Evolutionary conservation across 768 basidiomycete genomes (phyloP), one percentile per base, ranked within the genome.

Genomic region (Obba rivulosa): DNA sequence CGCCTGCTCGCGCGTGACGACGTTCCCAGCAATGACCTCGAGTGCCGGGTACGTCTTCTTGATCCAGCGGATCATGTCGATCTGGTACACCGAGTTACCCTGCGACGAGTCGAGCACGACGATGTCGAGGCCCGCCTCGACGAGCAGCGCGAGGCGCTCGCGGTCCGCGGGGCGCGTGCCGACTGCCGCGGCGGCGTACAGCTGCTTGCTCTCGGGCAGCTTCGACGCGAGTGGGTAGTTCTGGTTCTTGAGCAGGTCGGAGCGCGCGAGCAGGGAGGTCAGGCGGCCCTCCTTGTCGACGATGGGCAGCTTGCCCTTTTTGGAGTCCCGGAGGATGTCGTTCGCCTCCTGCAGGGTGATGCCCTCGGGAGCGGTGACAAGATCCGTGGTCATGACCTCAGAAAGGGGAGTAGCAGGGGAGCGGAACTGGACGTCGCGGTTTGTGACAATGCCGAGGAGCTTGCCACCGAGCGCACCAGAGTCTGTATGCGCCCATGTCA

Each of bases 1-100:
- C 1, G 96, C 95, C 64, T 98, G 96, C 62, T 96, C 94, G 49
- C 96, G 85, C 4, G 94, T 97, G 54, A 99, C 95, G 51, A 99
- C 94, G 65, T 99, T 98, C 35, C 96, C 95, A 1, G 92, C 95
- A 50, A 99, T 89, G 55, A 98, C 85, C 60, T 99, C 90, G 51
- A 99, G 78, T 43, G 79, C 72, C 5, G 94, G 90, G 70, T 77
- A 92, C 1, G 83, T 87, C 39, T 72, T 40, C 68, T 98, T 98
- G 73, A 96, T 89, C 87, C 90, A 96, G 44, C 77, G 66, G 56
- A 99, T 81, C 89, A 97, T 97, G 37, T 97, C 93, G 57, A 89
- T 77, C 64, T 97, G 94, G 74, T 75, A 99, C 40, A 85, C 64
- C 4, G 93, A 96, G 72, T 98, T 96, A 47, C 96, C 96, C 66